Conservation (phyloP, 495 filamentous ascomycete species). For the Penicillium goetzii region DNA sequence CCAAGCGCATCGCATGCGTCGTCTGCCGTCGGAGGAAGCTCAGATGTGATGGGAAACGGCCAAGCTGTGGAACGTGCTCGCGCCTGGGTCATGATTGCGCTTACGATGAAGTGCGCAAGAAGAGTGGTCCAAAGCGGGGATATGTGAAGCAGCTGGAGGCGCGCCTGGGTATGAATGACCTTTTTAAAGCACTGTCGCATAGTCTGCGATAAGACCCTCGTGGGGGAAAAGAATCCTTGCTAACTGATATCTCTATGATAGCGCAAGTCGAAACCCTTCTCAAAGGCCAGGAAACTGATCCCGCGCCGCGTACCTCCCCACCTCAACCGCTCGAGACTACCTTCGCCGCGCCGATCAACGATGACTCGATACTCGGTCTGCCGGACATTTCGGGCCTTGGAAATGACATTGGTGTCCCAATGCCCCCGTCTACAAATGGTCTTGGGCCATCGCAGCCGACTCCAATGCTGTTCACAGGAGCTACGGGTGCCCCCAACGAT, state of each 20-base stretch:
- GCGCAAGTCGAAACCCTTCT: slow-evolving; percentile 94
- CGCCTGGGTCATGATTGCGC: slow-evolving; percentile 87
- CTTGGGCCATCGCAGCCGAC: slow-evolving; percentile 31
- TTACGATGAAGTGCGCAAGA: slow-evolving; percentile 95
- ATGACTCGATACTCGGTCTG: slow-evolving; percentile 30
- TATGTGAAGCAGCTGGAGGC: slow-evolving; percentile 98
- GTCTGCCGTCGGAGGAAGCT: slow-evolving; percentile 94
- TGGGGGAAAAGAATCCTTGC: slow-evolving; percentile 9
- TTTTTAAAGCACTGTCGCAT: neutral
- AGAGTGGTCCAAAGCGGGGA: slow-evolving; percentile 96
- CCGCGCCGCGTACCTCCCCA: slow-evolving; percentile 22
- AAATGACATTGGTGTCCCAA: slow-evolving; percentile 26
- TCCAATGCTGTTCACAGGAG: slow-evolving; percentile 26
- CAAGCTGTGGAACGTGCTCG: slow-evolving; percentile 91
- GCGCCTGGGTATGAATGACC: slow-evolving; percentile 69
- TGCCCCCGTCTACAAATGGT: slow-evolving; percentile 30
- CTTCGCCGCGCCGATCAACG: slow-evolving; percentile 30
- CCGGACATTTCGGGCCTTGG: slow-evolving; percentile 34
- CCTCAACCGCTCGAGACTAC: slow-evolving; percentile 29
- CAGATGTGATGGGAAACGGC: slow-evolving; percentile 70
- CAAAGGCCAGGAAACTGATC: slow-evolving; percentile 60
- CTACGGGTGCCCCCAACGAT: slow-evolving; percentile 41
- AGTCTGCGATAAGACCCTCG: neutral
- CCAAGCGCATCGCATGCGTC: slow-evolving; percentile 95
- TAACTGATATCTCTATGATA: slow-evolving; percentile 41